Percentiles rank a stretch among this genome's conserved stretches.
These are phyloP conservation scores for Penicillium sp. DNA, from an alignment of 2,329 filamentous ascomycete genomes.

Conservation along the genomic window DNA sequence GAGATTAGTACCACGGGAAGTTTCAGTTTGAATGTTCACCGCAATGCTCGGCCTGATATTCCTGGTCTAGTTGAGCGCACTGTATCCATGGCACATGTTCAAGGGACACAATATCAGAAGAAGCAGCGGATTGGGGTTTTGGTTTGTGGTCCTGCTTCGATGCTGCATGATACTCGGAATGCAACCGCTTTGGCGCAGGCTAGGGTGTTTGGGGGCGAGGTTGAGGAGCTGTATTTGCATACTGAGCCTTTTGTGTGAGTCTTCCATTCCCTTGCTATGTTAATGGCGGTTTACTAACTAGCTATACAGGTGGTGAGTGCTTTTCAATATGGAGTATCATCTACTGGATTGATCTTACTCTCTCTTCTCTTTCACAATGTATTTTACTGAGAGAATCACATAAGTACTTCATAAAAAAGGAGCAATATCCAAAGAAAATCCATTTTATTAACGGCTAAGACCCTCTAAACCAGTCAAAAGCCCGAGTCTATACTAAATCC, in stretches of 20 bases:
- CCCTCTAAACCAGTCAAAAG: not conserved
- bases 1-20: conserved; percentile 18
- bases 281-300: not conserved
- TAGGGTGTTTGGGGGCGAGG: conserved; percentile 31
- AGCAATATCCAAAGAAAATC: not conserved
- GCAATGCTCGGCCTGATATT: conserved; percentile 36
- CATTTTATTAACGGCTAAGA: not conserved
- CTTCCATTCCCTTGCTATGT: conserved; percentile 1
- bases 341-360: not conserved
- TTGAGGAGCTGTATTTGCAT: conserved; percentile 45
- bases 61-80: conserved; percentile 23
- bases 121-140: conserved; percentile 32
- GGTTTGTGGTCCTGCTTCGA: conserved; percentile 47
- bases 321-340: not conserved
- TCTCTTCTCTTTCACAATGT: not conserved
- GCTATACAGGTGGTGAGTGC: conserved; percentile 9
- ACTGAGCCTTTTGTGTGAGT: conserved; percentile 48
- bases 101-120: conserved; percentile 5
- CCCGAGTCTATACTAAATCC: not conserved
- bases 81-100: conserved; percentile 9
- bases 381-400: not conserved
- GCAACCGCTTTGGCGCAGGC: conserved; percentile 45
- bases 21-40: conserved; percentile 22
- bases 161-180: conserved; percentile 49
- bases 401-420: not conserved